Evolutionary conservation across 805 yeast genomes (phyloP).

Genomic region (Saccharomyces paradoxus): DNA sequence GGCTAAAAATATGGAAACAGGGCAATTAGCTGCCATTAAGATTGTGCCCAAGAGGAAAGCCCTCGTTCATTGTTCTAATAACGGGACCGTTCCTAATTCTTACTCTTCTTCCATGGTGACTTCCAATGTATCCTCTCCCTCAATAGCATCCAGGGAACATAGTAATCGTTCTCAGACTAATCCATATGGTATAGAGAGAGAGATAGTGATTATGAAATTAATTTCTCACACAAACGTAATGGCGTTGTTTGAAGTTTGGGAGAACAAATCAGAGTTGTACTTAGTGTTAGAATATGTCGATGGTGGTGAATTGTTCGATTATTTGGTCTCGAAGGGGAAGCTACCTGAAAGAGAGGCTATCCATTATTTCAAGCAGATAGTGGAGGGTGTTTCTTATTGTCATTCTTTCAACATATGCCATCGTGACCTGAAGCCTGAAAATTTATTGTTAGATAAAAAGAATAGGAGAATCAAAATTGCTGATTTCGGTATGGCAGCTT

Average conservation of each 20-base stretch:
- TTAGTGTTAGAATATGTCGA: constrained; percentile 75
- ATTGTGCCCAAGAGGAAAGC: constrained; percentile 56
- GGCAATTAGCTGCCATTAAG: constrained; percentile 76
- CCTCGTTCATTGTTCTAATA: constrained; percentile 8
- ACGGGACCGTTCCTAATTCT: constrained; percentile 10
- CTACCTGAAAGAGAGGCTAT: constrained; percentile 67
- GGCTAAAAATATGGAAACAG: constrained; percentile 61
- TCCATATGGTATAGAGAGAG: constrained; percentile 95
- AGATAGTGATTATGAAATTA: constrained; percentile 93
- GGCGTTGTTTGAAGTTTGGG: constrained; percentile 96
- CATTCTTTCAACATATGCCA: constrained; percentile 77
- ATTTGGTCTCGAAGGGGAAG: constrained; percentile 60
- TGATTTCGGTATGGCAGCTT: constrained; percentile 86
- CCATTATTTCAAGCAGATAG: constrained; percentile 66
- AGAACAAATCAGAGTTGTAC: constrained; percentile 81
- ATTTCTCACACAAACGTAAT: constrained; percentile 90
- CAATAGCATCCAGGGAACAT: constrained; percentile 11
- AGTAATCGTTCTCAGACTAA: constrained; percentile 11
- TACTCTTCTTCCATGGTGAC: constrained; percentile 8
- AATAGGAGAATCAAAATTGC: constrained; percentile 67
- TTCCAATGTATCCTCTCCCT: constrained; percentile 11
- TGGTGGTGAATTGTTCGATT: constrained; percentile 80
- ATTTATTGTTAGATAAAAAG: constrained; percentile 55
- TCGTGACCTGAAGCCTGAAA: constrained; percentile 77
- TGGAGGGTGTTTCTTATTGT: constrained; percentile 71